Evolutionary conservation across 257 asterid species (phyloP).

Genomic region (Solanum lycopersicoides): DNA sequence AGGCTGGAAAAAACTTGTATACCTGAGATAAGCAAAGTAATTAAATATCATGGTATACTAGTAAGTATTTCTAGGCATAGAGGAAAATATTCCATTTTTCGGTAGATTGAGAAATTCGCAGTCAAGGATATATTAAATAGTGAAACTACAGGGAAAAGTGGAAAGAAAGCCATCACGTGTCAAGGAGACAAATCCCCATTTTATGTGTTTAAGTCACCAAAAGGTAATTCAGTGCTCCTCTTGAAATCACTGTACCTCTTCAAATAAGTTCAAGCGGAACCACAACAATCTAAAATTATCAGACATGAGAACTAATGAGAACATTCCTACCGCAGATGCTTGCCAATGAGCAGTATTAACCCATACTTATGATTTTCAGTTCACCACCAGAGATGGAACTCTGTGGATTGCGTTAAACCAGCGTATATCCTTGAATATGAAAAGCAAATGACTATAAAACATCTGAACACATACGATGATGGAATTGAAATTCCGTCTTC

Average conservation of each 20-base stretch:
- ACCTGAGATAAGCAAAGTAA: conserved; percentile 47
- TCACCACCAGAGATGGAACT: not conserved
- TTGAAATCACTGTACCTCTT: not conserved
- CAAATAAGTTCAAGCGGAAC: not conserved
- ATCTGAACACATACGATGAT: conserved; percentile 45
- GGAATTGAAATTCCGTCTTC: conserved; percentile 94
- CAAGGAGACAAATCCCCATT: not conserved
- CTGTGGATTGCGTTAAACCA: not conserved
- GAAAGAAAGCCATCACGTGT: not conserved
- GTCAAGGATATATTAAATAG: not conserved
- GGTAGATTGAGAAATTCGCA: not conserved
- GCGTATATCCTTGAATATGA: not conserved
- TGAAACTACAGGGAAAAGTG: not conserved
- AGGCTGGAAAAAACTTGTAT: conserved; percentile 93
- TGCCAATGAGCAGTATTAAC: not conserved
- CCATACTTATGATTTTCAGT: not conserved
- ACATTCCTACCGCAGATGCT: not conserved
- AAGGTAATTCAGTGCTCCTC: not conserved
- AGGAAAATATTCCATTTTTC: not conserved
- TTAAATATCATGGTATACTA: not conserved
- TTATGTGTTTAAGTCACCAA: not conserved
- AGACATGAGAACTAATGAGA: not conserved
- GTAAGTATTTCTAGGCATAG: not conserved
- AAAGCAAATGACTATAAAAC: not conserved
- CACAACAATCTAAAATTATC: not conserved